A percentile compares a stretch with the other conserved stretches of the same genome.
phyloP scores from a whole-genome alignment of 352 stramenopile species.

The Phytopythium delawarense region DNA sequence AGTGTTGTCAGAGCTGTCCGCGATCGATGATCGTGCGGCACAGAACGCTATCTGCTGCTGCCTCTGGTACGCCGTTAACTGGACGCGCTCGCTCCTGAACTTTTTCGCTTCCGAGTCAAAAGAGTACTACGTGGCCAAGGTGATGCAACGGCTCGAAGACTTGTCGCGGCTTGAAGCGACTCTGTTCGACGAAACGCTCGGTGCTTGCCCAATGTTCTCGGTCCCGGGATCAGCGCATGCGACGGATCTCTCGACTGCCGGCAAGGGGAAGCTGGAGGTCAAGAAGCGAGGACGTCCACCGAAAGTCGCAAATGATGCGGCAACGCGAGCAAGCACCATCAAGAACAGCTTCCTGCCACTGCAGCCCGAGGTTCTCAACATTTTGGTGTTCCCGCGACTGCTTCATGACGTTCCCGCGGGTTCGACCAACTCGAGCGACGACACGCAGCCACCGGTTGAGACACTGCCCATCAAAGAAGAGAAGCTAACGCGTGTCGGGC shows the following conservation, averaged over 20 bases:
- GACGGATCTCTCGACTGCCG: not conserved
- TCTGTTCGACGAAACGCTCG: conserved; percentile 30
- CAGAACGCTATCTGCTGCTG: conserved; percentile 41
- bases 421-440: not conserved
- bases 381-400: conserved; percentile 20
- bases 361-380: conserved; percentile 26
- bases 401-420: conserved; percentile 1
- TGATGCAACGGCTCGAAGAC: conserved; percentile 41
- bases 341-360: conserved; percentile 27
- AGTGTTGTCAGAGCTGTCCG: conserved; percentile 37
- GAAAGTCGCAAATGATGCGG: conserved; percentile 15
- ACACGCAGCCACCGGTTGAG: not conserved
- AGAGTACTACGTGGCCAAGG: conserved; percentile 27
- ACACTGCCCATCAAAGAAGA: conserved; percentile 7
- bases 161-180: conserved; percentile 35
- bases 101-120: conserved; percentile 38
- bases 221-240: conserved; percentile 17
- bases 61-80: conserved; percentile 59
- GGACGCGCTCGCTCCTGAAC: conserved; percentile 55
- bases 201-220: conserved; percentile 21
- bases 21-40: conserved; percentile 24
- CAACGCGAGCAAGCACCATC: conserved; percentile 18
- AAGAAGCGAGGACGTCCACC: conserved; percentile 25
- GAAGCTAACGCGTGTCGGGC: conserved; percentile 1
- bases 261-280: conserved; percentile 9